Evolutionary conservation across 441 rosid species (phyloP).

Genomic region (Arabidopsis lyrata): DNA sequence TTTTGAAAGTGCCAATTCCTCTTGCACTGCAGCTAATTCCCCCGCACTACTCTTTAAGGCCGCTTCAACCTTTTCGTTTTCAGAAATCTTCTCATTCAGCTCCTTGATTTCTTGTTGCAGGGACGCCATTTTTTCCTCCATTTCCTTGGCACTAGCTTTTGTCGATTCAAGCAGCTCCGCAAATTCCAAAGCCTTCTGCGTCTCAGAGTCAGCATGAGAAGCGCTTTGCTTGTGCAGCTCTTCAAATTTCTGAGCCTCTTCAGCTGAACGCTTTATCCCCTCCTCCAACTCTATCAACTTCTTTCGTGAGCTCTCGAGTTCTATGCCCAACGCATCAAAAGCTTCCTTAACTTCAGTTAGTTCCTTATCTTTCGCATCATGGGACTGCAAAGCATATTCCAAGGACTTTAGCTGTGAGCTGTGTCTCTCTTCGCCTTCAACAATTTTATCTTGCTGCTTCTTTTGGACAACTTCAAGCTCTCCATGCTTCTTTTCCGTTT

Average conservation of each 20-base stretch:
- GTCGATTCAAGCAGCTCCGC: slow-evolving; percentile 75
- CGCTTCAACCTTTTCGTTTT: slow-evolving; percentile 73
- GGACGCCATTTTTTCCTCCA: slow-evolving; percentile 67
- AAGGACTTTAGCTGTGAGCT: slow-evolving; percentile 61
- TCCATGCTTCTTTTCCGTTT: slow-evolving; percentile 59
- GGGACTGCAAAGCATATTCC: slow-evolving; percentile 73
- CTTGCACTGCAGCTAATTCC: slow-evolving; percentile 72
- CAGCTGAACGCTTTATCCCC: slow-evolving; percentile 61
- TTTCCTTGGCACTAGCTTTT: slow-evolving; percentile 61
- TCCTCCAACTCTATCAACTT: slow-evolving; percentile 72
- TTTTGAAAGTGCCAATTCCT: slow-evolving; percentile 69
- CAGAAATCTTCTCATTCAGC: slow-evolving; percentile 67
- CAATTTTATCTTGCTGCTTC: slow-evolving; percentile 72
- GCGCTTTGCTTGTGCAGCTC: slow-evolving; percentile 85
- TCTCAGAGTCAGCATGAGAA: slow-evolving; percentile 80
- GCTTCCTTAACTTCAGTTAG: slow-evolving; percentile 78
- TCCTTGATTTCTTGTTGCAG: slow-evolving; percentile 77
- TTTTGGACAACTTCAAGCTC: slow-evolving; percentile 71
- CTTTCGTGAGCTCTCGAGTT: slow-evolving; percentile 72
- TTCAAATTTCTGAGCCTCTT: slow-evolving; percentile 78
- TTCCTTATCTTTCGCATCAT: slow-evolving; percentile 79
- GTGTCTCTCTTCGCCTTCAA: slow-evolving; percentile 74
- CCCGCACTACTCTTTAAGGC: slow-evolving; percentile 65
- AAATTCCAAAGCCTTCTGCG: slow-evolving; percentile 76
- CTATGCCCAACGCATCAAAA: slow-evolving; percentile 67